Percentiles rank a stretch among this genome's conserved stretches.
Conservation (phyloP, 768 basidiomycete species). For the Psilocybe cyanescens region DNA sequence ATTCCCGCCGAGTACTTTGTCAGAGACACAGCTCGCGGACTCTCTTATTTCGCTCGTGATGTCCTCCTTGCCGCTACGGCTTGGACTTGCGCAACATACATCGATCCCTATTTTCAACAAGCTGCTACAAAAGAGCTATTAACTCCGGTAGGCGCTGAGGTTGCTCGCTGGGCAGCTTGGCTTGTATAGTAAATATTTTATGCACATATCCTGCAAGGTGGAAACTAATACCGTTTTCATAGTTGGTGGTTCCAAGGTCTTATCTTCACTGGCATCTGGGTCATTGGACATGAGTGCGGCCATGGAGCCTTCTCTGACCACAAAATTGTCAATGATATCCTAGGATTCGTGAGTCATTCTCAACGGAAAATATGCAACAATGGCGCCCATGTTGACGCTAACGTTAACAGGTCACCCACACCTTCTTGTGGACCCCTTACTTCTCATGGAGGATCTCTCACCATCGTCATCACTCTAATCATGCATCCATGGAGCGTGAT, state of each 20-base stretch:
- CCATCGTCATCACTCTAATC: conserved; percentile 54
- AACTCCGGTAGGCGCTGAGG: conserved; percentile 39
- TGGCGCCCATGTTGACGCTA: neutral
- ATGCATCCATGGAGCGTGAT: conserved; percentile 57
- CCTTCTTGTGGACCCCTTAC: conserved; percentile 55
- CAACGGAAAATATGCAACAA: conserved; percentile 2
- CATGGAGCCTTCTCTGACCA: conserved; percentile 59
- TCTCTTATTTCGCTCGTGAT: conserved; percentile 50
- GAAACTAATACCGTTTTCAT: neutral
- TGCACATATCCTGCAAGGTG: neutral
- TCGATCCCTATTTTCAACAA: conserved; percentile 45
- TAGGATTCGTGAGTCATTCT: conserved; percentile 49
- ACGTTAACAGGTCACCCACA: conserved; percentile 42
- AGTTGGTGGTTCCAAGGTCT: conserved; percentile 69
- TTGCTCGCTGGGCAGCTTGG: conserved; percentile 48
- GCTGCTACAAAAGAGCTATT: conserved; percentile 24
- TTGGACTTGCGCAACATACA: conserved; percentile 46
- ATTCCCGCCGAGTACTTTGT: conserved; percentile 51
- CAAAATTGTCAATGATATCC: conserved; percentile 48
- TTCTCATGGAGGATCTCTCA: conserved; percentile 61
- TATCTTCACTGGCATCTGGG: conserved; percentile 63
- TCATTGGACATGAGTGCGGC: conserved; percentile 66
- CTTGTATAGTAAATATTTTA: conserved; percentile 42
- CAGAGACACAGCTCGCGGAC: conserved; percentile 42
- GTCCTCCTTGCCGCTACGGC: conserved; percentile 43